Percentiles rank a stretch among this genome's conserved stretches.
Evolutionary conservation across 1,139 yeast genomes (phyloP).

Genomic region (Scheffersomyces lignicola): DNA sequence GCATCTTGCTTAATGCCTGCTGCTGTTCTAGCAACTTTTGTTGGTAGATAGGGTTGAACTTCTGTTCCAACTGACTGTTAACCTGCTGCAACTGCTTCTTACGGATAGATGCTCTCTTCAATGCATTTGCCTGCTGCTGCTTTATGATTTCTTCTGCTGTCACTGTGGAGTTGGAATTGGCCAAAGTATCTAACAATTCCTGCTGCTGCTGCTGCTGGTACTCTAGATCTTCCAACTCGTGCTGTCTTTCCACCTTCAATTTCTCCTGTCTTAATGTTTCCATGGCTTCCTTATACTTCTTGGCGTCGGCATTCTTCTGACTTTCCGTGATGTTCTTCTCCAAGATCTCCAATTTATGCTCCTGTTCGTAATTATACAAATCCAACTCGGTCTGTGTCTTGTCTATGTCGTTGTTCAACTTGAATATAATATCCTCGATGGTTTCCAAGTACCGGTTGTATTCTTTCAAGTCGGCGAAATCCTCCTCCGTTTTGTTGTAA

Average conservation of each 20-base stretch:
- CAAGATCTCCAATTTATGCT: constrained; percentile 72
- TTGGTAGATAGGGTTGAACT: constrained; percentile 22
- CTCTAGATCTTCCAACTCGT: constrained; percentile 65
- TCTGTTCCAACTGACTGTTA: constrained; percentile 49
- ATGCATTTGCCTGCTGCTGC: constrained; percentile 40
- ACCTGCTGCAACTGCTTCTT: constrained; percentile 68
- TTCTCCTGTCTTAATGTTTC: constrained; percentile 61
- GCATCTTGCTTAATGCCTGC: constrained; percentile 32
- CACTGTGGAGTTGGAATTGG: constrained; percentile 47
- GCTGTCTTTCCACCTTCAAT: constrained; percentile 63
- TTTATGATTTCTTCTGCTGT: constrained; percentile 54
- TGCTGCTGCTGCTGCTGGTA: constrained; percentile 58
- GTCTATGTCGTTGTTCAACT: constrained; percentile 69
- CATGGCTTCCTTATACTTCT: constrained; percentile 56
- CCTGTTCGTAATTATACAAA: constrained; percentile 69
- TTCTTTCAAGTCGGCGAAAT: constrained; percentile 58
- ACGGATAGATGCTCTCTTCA: constrained; percentile 65
- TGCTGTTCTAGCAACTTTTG: constrained; percentile 13
- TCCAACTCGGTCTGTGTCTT: constrained; percentile 70
- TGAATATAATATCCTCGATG: constrained; percentile 78
- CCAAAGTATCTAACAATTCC: constrained; percentile 70
- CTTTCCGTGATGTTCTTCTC: constrained; percentile 63
- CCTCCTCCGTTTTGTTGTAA: constrained; percentile 79
- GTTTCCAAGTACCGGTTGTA: constrained; percentile 81
- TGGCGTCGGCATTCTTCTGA: constrained; percentile 67